Conservation (phyloP, 1,284 basidiomycete species). For the Rhodotorula sp. region DNA sequence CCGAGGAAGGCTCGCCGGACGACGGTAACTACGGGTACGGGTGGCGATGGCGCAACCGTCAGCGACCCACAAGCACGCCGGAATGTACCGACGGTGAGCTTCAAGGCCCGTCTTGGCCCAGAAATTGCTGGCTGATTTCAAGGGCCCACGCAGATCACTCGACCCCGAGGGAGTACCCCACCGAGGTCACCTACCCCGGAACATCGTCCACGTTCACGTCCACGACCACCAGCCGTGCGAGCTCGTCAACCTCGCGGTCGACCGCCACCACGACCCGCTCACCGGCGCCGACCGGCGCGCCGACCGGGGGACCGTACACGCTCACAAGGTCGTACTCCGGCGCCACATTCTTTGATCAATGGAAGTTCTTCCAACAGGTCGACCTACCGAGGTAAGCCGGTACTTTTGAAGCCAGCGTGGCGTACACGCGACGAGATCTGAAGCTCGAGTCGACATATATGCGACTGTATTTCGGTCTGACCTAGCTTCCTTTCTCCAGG, state of each 20-base stretch:
- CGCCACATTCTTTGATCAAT: not conserved
- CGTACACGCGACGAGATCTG: no score
- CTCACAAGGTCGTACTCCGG: not conserved
- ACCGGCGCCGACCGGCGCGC: not conserved
- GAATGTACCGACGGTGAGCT: no score
- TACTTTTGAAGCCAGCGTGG: no score
- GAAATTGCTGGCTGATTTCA: no score
- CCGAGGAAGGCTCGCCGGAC: no score
- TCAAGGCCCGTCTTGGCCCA: no score
- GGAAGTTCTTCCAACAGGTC: not conserved
- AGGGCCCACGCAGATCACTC: not conserved
- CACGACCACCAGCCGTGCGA: not conserved
- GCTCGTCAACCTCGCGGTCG: not conserved
- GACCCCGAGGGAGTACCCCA: not conserved
- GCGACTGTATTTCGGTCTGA: not conserved
- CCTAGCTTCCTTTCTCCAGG: not conserved
- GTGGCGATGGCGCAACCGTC: no score
- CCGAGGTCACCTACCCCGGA: not conserved
- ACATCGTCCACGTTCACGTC: not conserved
- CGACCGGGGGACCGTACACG: not conserved
- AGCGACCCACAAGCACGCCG: no score
- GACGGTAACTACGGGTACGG: no score
- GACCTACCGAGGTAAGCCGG: not conserved
- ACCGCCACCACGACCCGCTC: not conserved
- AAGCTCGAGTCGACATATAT: no score